phyloP scores from a whole-genome alignment of 768 basidiomycete genomes.

The Phanerochaete sordida region DNA sequence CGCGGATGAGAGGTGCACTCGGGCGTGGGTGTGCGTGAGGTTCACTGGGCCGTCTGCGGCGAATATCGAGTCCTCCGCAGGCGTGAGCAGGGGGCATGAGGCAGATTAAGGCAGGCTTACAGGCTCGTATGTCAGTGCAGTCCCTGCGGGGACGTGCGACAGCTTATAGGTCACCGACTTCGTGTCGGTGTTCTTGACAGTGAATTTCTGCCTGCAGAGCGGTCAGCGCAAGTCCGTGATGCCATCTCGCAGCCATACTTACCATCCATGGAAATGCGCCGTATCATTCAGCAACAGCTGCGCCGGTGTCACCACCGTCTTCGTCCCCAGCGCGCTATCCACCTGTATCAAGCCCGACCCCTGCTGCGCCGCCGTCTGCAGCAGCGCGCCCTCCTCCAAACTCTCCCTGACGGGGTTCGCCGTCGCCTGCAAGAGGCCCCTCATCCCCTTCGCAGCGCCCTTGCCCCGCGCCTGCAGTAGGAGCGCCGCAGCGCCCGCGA shows the following conservation, averaged over 20 bases:
- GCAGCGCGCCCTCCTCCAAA: conserved; percentile 39
- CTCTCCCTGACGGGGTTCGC: conserved; percentile 35
- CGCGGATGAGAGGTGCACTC: conserved; percentile 40
- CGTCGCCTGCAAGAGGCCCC: conserved; percentile 38
- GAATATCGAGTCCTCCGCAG: conserved; percentile 34
- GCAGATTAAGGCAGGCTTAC: conserved; percentile 19
- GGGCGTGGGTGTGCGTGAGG: conserved; percentile 40
- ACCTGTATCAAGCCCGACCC: conserved; percentile 53
- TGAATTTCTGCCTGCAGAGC: conserved; percentile 40
- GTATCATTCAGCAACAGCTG: conserved; percentile 61
- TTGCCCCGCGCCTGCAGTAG: conserved; percentile 39
- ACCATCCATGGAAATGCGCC: conserved; percentile 41
- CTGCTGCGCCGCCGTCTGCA: conserved; percentile 46
- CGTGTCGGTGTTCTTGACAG: conserved; percentile 47
- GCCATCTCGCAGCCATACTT: conserved; percentile 18
- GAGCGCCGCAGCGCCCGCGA: conserved; percentile 44
- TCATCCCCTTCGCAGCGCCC: conserved; percentile 7
- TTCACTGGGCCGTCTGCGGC: conserved; percentile 46
- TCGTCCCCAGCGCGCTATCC: conserved; percentile 46
- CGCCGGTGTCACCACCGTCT: conserved; percentile 45
- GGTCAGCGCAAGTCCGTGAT: neutral
- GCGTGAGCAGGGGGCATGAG: neutral
- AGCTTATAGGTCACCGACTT: conserved; percentile 41
- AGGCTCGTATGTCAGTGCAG: conserved; percentile 41
- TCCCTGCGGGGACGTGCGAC: conserved; percentile 51